These are phyloP conservation scores for Aspergillus ibericus DNA, from an alignment of 2,329 filamentous ascomycete species.

Conservation along the genomic window DNA sequence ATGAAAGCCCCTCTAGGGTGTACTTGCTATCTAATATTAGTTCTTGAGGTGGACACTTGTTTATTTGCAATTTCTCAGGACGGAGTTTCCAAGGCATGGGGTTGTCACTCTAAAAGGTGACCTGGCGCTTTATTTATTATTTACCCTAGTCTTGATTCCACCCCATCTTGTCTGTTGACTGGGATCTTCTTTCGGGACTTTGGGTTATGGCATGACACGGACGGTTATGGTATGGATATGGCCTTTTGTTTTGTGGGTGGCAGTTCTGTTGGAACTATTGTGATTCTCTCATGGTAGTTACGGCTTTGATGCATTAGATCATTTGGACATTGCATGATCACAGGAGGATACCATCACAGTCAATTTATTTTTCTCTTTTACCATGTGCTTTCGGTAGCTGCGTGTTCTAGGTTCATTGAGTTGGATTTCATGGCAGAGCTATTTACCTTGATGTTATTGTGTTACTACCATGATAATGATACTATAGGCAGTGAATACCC, in stretches of 20 bases:
- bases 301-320: constrained; percentile 10
- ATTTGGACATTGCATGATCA: not conserved
- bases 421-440: not conserved
- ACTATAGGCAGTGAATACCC: no score
- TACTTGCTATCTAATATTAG: constrained; percentile 2
- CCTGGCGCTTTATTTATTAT: not conserved
- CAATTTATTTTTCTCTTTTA: not conserved
- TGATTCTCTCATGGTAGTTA: constrained; percentile 1
- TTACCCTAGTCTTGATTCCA: not conserved
- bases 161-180: not conserved
- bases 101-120: not conserved
- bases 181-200: not conserved
- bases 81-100: constrained; percentile 1
- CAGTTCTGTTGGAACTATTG: constrained; percentile 4
- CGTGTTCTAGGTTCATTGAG: not conserved
- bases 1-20: constrained; percentile 6
- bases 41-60: constrained; percentile 1
- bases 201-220: not conserved
- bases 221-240: not conserved
- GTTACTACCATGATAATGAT: no score
- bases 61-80: not conserved
- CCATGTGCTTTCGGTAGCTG: no score
- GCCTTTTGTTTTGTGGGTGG: constrained; percentile 4
- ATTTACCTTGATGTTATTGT: no score
- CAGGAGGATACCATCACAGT: not conserved